A percentile compares a stretch with the other conserved stretches of the same genome.
phyloP scores from a whole-genome alignment of 2,329 filamentous ascomycete species.

The Sclerotinia minor region DNA sequence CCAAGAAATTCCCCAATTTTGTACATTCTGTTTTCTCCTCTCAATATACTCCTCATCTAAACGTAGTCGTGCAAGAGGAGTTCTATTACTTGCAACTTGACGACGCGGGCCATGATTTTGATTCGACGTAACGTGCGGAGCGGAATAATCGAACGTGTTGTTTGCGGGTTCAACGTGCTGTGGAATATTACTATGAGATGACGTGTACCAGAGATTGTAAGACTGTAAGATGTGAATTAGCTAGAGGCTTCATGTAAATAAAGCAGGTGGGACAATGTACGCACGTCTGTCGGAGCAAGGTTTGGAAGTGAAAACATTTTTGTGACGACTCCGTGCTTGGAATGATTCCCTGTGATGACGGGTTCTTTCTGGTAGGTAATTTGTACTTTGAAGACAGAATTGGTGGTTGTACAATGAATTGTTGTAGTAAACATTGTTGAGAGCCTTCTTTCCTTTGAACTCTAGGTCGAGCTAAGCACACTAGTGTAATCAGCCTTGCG shows the following conservation, averaged over 20 bases:
- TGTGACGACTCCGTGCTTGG: not conserved
- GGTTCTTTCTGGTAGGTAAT: not conserved
- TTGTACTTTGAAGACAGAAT: not conserved
- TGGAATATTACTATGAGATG: conserved; percentile 47
- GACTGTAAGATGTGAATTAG: conserved; percentile 50
- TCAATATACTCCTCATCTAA: conserved; percentile 76
- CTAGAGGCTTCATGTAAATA: conserved; percentile 19
- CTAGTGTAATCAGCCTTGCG: not conserved
- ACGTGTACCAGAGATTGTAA: conserved; percentile 72
- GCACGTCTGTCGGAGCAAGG: conserved; percentile 69
- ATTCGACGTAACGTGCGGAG: conserved; percentile 24
- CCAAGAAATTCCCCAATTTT: conserved; percentile 87
- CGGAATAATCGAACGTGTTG: conserved; percentile 38
- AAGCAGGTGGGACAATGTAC: conserved; percentile 34
- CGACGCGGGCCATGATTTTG: conserved; percentile 42
- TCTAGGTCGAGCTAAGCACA: not conserved
- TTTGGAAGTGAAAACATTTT: conserved; percentile 62
- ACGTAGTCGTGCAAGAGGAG: conserved; percentile 67
- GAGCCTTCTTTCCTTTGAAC: conserved; percentile 5
- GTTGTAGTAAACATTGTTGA: not conserved
- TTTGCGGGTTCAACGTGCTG: conserved; percentile 37
- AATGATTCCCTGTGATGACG: not conserved
- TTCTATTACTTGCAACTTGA: conserved; percentile 53
- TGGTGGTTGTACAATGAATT: not conserved
- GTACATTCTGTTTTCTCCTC: conserved; percentile 76